Evolutionary conservation across 2,329 filamentous ascomycete genomes (phyloP).

Genomic region (Microcera coccophila): DNA sequence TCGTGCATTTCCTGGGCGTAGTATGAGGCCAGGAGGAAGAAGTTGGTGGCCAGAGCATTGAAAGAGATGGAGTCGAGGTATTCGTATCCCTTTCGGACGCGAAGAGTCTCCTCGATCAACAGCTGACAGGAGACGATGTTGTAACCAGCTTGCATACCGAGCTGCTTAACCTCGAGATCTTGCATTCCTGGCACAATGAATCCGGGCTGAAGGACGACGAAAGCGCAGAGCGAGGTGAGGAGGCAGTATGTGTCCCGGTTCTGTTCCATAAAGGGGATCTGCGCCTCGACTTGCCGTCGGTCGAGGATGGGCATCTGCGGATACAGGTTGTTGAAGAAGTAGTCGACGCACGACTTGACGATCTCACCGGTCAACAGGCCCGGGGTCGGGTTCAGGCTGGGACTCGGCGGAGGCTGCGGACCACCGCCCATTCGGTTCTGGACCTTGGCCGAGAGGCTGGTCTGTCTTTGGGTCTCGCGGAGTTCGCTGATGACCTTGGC

Average conservation of each 20-base stretch:
- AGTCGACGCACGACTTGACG: constrained; percentile 62
- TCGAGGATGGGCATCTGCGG: constrained; percentile 60
- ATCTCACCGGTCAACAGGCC: constrained; percentile 59
- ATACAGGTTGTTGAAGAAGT: constrained; percentile 67
- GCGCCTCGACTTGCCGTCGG: constrained; percentile 54
- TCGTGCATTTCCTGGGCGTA: constrained; percentile 70
- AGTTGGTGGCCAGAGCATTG: constrained; percentile 66
- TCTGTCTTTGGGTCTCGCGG: constrained; percentile 64
- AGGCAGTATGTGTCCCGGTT: constrained; percentile 62
- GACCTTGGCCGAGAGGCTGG: constrained; percentile 58
- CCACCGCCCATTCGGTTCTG: constrained; percentile 58
- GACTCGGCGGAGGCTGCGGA: constrained; percentile 44
- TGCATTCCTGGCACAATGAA: constrained; percentile 62
- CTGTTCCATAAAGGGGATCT: constrained; percentile 58
- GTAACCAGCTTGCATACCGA: constrained; percentile 54
- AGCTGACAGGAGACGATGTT: constrained; percentile 62
- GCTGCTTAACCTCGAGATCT: constrained; percentile 51
- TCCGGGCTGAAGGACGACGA: constrained; percentile 66
- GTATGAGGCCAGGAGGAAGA: constrained; percentile 71
- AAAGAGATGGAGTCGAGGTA: constrained; percentile 54
- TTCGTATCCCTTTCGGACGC: constrained; percentile 61
- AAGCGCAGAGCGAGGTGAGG: constrained; percentile 60
- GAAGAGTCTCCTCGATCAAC: constrained; percentile 62
- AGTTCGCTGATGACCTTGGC: constrained; percentile 74
- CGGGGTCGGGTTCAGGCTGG: constrained; percentile 51